Evolutionary conservation across 169 alveolate species (phyloP).

Genomic region (Toxoplasma gondii): DNA sequence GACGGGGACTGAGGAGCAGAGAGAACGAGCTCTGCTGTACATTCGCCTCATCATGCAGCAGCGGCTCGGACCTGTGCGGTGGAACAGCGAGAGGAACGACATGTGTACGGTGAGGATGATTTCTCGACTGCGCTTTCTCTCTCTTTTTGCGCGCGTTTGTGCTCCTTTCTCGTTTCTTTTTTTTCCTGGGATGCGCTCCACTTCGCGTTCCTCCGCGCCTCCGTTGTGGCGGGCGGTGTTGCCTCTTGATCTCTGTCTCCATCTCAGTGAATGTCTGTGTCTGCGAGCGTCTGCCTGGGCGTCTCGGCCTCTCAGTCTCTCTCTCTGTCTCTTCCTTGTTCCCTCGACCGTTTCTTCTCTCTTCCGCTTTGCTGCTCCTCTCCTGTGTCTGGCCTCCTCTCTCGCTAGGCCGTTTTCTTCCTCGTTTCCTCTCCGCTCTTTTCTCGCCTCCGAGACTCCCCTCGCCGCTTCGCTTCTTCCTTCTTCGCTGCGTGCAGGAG

Average conservation of each 20-base stretch:
- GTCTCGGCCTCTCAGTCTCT: not conserved
- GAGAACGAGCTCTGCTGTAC: conserved; percentile 42
- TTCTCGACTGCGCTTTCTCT: not conserved
- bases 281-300: no score
- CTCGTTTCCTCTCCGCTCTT: not conserved
- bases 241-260: no score
- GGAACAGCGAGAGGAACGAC: conserved; percentile 23
- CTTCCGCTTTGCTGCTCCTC: no score
- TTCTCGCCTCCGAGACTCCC: not conserved
- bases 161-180: not conserved
- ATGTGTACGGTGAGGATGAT: not conserved
- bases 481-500: not conserved
- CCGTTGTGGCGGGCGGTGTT: not conserved
- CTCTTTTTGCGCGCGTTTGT: not conserved
- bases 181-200: not conserved
- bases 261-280: no score
- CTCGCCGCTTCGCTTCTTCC: not conserved
- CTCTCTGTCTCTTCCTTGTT: not conserved
- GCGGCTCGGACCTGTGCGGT: conserved; percentile 37
- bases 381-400: not conserved
- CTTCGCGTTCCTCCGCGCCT: not conserved
- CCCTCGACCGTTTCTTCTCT: not conserved
- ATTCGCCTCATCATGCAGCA: conserved; percentile 54
- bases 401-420: not conserved
- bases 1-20: conserved; percentile 22